Evolutionary conservation across 2,329 filamentous ascomycete genomes (phyloP).

Genomic region (Emmonsiellopsis sp.): DNA sequence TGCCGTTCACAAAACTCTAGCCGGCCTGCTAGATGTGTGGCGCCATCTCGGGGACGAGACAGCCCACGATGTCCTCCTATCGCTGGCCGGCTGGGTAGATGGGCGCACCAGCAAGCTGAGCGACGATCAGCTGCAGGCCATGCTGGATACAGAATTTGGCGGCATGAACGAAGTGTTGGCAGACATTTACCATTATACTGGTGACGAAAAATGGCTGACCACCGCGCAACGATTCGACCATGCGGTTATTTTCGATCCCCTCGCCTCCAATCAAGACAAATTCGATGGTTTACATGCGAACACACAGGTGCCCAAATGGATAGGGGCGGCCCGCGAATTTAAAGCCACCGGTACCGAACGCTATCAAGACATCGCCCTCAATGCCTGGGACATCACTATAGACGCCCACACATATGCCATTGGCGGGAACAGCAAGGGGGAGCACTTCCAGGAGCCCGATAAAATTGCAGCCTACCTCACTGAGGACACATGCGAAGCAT

Average conservation of each 20-base stretch:
- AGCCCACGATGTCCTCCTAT: constrained; percentile 37
- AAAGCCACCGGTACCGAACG: constrained; percentile 37
- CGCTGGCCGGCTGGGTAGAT: constrained; percentile 43
- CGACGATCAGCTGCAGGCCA: constrained; percentile 39
- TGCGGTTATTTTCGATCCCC: constrained; percentile 38
- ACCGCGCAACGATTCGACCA: constrained; percentile 45
- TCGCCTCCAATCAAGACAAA: constrained; percentile 37
- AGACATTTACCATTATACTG: constrained; percentile 40
- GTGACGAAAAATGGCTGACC: constrained; percentile 38
- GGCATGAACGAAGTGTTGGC: constrained; percentile 47
- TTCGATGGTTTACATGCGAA: constrained; percentile 45
- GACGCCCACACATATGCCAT: constrained; percentile 44
- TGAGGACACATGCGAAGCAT: constrained; percentile 43
- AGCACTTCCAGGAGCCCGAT: constrained; percentile 43
- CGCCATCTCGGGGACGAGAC: constrained; percentile 35
- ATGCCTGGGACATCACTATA: constrained; percentile 43
- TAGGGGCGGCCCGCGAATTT: constrained; percentile 42
- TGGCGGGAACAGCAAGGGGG: constrained; percentile 45
- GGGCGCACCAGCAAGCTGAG: constrained; percentile 36
- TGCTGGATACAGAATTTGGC: constrained; percentile 44
- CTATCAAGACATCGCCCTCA: constrained; percentile 42
- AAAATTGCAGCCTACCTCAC: constrained; percentile 38
- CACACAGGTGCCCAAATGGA: constrained; percentile 48
- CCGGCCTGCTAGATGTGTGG: constrained; percentile 45
- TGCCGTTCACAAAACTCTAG: constrained; percentile 46